These are phyloP conservation scores for Arabis alpina DNA, from an alignment of 345 rosid species.

Conservation along the genomic window DNA sequence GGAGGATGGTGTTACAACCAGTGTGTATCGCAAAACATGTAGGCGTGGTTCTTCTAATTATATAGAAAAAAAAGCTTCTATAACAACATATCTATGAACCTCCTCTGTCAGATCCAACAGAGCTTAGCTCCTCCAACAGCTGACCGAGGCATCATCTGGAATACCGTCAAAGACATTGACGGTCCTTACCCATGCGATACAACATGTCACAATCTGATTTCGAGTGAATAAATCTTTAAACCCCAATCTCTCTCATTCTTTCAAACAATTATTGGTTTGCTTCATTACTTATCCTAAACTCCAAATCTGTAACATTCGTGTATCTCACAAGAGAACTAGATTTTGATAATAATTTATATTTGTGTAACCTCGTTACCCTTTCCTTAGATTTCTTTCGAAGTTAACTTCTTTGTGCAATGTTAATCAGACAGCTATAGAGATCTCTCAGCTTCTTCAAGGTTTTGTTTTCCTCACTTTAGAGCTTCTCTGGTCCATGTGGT, in stretches of 20 bases:
- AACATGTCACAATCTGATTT: constrained; percentile 80
- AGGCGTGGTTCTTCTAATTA: constrained; percentile 77
- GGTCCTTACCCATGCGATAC: constrained; percentile 85
- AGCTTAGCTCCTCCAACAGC: constrained; percentile 78
- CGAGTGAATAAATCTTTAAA: constrained; percentile 52
- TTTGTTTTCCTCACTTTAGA: constrained; percentile 35
- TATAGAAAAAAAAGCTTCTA: constrained; percentile 33
- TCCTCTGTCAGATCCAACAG: constrained; percentile 55
- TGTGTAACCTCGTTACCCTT: not conserved
- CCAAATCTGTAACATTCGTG: constrained; percentile 21
- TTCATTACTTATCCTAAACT: constrained; percentile 10
- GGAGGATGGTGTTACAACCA: constrained; percentile 87
- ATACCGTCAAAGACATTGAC: constrained; percentile 55
- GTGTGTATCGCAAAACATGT: constrained; percentile 73
- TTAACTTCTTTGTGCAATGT: constrained; percentile 36
- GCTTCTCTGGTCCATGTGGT: constrained; percentile 41
- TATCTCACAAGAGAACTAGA: constrained; percentile 1
- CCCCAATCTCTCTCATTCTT: constrained; percentile 21
- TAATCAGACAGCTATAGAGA: constrained; percentile 35
- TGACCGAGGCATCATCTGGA: constrained; percentile 77
- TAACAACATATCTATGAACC: not conserved
- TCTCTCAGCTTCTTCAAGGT: constrained; percentile 43
- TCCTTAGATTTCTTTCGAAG: constrained; percentile 6
- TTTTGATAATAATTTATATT: constrained; percentile 10
- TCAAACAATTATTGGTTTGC: not conserved